phyloP scores from a whole-genome alignment of 768 basidiomycete species.

The Solioccasus polychromus region DNA sequence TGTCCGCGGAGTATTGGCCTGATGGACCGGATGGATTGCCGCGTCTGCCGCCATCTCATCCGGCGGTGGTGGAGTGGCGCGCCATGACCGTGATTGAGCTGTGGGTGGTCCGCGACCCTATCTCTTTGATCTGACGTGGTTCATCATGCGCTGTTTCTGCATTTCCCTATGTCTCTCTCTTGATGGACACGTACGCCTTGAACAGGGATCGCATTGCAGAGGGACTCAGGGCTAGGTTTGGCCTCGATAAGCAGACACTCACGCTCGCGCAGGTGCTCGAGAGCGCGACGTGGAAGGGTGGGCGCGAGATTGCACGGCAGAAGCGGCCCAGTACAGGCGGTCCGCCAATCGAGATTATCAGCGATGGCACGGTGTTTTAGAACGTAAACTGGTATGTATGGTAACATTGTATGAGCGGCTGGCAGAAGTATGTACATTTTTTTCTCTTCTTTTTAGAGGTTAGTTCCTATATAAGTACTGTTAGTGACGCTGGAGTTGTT shows the following conservation, averaged over 20 bases:
- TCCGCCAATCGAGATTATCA: slow-evolving; percentile 82
- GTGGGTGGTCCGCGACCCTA: slow-evolving; percentile 63
- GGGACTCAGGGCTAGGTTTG: slow-evolving; percentile 59
- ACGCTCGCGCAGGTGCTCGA: slow-evolving; percentile 88
- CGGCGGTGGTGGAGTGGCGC: slow-evolving; percentile 94
- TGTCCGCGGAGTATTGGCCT: slow-evolving; percentile 49
- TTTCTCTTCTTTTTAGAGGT: no score
- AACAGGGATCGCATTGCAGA: slow-evolving; percentile 81
- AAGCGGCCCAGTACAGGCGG: slow-evolving; percentile 71
- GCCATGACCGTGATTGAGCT: slow-evolving; percentile 93
- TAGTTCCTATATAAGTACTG: background rate
- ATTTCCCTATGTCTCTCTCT: no score
- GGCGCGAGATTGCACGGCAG: slow-evolving; percentile 89
- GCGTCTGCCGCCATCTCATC: slow-evolving; percentile 69
- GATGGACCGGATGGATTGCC: slow-evolving; percentile 47
- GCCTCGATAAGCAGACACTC: slow-evolving; percentile 50
- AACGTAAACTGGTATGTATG: no score
- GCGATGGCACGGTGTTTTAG: slow-evolving; percentile 81
- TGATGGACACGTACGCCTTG: no score
- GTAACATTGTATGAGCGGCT: no score
- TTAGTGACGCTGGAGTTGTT: slow-evolving; percentile 42
- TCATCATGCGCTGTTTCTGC: no score
- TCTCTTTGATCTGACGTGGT: background rate
- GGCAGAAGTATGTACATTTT: no score
- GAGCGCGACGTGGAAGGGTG: slow-evolving; percentile 96